Conservation (phyloP, 2,329 filamentous ascomycete species). For the Monosporascus sp. region DNA sequence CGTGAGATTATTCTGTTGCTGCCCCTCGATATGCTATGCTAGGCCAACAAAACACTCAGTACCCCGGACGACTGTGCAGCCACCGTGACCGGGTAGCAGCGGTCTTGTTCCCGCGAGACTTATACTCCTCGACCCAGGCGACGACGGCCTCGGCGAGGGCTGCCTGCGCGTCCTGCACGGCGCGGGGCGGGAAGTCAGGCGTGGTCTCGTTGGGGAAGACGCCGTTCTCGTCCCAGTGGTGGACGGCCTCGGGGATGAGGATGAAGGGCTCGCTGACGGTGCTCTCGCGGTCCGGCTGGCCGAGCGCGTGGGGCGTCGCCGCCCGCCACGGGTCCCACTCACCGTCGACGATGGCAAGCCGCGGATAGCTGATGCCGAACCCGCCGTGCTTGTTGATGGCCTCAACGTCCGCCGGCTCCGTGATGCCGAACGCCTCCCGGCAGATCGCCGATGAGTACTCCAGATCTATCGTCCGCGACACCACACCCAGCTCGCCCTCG, state of each 20-base stretch:
- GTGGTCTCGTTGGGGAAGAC: constrained; percentile 59
- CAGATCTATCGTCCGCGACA: constrained; percentile 65
- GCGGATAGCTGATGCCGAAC: constrained; percentile 65
- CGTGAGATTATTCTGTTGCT: no score
- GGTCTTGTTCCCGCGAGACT: not conserved
- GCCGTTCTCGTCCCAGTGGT: constrained; percentile 76
- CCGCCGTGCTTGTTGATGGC: constrained; percentile 73
- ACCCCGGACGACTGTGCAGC: no score
- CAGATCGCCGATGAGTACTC: constrained; percentile 60
- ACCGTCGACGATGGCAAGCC: constrained; percentile 73
- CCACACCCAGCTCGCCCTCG: constrained; percentile 54
- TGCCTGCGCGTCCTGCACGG: constrained; percentile 54
- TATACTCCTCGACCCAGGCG: constrained; percentile 59
- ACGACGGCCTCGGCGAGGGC: constrained; percentile 57
- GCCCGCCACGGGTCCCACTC: constrained; percentile 75
- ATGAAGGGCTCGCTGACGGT: constrained; percentile 64
- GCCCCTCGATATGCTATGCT: no score
- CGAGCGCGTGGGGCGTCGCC: constrained; percentile 63
- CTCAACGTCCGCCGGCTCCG: constrained; percentile 53
- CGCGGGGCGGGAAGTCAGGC: constrained; percentile 48
- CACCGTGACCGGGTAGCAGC: not conserved
- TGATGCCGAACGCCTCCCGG: constrained; percentile 64
- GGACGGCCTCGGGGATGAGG: constrained; percentile 65
- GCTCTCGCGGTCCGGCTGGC: constrained; percentile 48
- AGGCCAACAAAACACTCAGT: no score